phyloP scores from a whole-genome alignment of 306 rosid genomes.

The Lathyrus tuberosus region DNA sequence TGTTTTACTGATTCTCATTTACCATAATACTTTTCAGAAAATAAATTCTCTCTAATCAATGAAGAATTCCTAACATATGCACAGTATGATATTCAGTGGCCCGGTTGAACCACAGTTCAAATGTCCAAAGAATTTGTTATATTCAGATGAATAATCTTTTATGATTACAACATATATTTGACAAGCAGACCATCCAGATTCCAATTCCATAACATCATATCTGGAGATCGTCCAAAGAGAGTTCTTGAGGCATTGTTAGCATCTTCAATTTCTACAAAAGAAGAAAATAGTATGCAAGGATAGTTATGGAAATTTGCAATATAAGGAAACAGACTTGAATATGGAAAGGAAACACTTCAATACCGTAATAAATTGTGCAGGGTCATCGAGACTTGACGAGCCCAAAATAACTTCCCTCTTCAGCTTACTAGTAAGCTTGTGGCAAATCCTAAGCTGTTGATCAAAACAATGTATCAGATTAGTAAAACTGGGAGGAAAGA shows the following conservation, averaged over 20 bases:
- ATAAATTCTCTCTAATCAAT: slow-evolving; percentile 32
- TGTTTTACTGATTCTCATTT: slow-evolving; percentile 21
- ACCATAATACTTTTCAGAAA: slow-evolving; percentile 10
- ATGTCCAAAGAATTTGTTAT: slow-evolving; percentile 48
- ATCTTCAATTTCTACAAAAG: slow-evolving; percentile 81
- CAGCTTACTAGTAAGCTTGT: slow-evolving; percentile 85
- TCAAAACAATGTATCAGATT: slow-evolving; percentile 38
- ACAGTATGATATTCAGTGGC: slow-evolving; percentile 43
- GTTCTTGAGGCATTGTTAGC: slow-evolving; percentile 64
- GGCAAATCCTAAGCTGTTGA: slow-evolving; percentile 90
- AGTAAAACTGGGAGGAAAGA: slow-evolving; percentile 20
- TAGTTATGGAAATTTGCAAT: slow-evolving; percentile 27
- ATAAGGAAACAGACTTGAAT: slow-evolving; percentile 27
- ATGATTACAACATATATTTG: slow-evolving; percentile 48
- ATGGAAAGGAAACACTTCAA: slow-evolving; percentile 19
- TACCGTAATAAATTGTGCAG: slow-evolving; percentile 87
- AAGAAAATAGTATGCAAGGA: slow-evolving; percentile 7
- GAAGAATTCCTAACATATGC: slow-evolving; percentile 48
- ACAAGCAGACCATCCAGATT: slow-evolving; percentile 34
- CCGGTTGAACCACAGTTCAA: slow-evolving; percentile 36
- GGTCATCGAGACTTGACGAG: slow-evolving; percentile 90
- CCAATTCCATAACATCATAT: slow-evolving; percentile 53
- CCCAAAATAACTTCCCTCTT: slow-evolving; percentile 86
- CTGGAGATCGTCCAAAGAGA: slow-evolving; percentile 91
- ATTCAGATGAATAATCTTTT: slow-evolving; percentile 36